A percentile compares a stretch with the other conserved stretches of the same genome.
phyloP scores from a whole-genome alignment of 2,329 filamentous ascomycete genomes.

The Eutypella sp. region DNA sequence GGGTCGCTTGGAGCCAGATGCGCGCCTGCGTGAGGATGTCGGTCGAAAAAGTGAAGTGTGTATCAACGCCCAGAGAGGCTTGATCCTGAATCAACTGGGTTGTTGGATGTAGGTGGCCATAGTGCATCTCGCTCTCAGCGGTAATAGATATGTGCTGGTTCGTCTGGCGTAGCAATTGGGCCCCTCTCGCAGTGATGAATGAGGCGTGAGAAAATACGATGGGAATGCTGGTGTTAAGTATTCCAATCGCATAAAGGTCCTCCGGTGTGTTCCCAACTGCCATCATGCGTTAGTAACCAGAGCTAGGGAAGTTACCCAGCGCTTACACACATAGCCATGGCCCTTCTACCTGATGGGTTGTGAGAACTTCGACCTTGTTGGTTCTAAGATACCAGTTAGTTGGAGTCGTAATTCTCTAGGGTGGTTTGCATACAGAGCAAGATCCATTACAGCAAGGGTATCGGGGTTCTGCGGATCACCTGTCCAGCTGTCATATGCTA shows the following conservation, averaged over 20 bases:
- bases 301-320: constrained; percentile 6
- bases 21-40: constrained; percentile 49
- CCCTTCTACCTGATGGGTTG: constrained; percentile 37
- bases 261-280: constrained; percentile 32
- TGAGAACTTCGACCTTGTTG: constrained; percentile 40
- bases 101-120: constrained; percentile 44
- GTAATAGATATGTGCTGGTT: constrained; percentile 54
- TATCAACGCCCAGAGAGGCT: constrained; percentile 48
- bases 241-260: constrained; percentile 28
- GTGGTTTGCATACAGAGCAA: constrained; percentile 25
- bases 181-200: constrained; percentile 36
- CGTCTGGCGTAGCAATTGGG: constrained; percentile 37
- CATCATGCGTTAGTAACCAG: background rate
- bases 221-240: constrained; percentile 40
- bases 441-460: constrained; percentile 25
- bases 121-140: constrained; percentile 55
- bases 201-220: constrained; percentile 49
- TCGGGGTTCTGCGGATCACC: constrained; percentile 20
- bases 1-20: constrained; percentile 46
- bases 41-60: constrained; percentile 46
- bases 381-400: constrained; percentile 21
- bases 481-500: constrained; percentile 37
- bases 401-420: background rate
- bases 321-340: constrained; percentile 34
- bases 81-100: constrained; percentile 44